Evolutionary conservation across 1,284 basidiomycete genomes (phyloP).

Genomic region (Heterobasidion occidentale): DNA sequence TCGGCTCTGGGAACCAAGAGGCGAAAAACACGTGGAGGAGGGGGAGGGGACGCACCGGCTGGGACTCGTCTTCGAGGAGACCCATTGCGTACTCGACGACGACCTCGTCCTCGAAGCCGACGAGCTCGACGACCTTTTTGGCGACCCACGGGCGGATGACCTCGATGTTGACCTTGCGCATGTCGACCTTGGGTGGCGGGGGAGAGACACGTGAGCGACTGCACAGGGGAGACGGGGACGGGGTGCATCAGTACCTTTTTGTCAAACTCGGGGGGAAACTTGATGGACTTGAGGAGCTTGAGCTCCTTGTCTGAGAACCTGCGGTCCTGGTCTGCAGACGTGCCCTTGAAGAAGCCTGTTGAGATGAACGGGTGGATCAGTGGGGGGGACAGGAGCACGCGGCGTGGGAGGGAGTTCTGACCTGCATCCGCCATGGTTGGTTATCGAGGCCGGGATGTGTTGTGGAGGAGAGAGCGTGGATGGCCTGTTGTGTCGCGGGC

Average conservation of each 20-base stretch:
- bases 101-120: conserved; percentile 95
- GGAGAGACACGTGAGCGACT: not conserved
- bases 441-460: not conserved
- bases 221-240: not conserved
- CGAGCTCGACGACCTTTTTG: conserved; percentile 82
- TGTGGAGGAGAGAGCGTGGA: too few relatives aligned
- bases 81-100: conserved; percentile 95
- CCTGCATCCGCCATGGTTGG: conserved; percentile 25
- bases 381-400: not conserved
- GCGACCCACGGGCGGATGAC: conserved; percentile 94
- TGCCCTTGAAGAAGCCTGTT: conserved; percentile 81
- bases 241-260: conserved; percentile 54
- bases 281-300: conserved; percentile 80
- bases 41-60: conserved; percentile 56
- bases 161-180: conserved; percentile 87
- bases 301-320: conserved; percentile 95
- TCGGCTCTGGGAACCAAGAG: not conserved
- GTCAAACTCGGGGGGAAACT: conserved; percentile 86
- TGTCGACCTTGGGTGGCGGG: conserved; percentile 62
- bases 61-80: conserved; percentile 77
- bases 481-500: too few relatives aligned
- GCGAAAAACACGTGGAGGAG: conserved; percentile 3
- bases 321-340: conserved; percentile 77
- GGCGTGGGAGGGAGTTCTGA: conserved; percentile 3
- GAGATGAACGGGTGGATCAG: not conserved